Evolutionary conservation across 1,284 basidiomycete species (phyloP), one percentile per base, ranked within the genome.

Genomic region (Ustilago sp.): DNA sequence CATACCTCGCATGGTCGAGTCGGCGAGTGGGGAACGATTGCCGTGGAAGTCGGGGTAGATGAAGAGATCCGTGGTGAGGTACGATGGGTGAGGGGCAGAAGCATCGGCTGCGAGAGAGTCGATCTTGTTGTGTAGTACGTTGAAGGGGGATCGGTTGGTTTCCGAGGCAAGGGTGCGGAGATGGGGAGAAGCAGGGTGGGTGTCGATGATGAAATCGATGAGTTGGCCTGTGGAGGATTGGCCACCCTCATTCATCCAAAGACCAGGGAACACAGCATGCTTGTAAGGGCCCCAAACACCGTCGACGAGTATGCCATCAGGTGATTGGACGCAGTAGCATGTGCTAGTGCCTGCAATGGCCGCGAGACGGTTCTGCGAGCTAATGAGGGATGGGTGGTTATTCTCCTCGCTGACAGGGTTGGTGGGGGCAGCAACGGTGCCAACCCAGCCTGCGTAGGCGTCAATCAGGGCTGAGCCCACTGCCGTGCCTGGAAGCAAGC

Each of bases 371-470:
- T 93, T 91, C 48, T 79, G 71, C 31, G 82, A 77, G 55, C 70
- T 77, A 43, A 71, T 56, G 36, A 85, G 73, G 23, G 74, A 67
- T 6, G 78, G 60, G 3, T 86, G 80, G 87, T 87, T 63, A 28
- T 73, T 83, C 31, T 90, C 90, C 38, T 90, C 87, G 9, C 60
- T 59, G 5, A 72, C 58, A 5, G 66, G 55, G 32, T 87, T 83
- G 48, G 88, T 90, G 74, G 91, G 88, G 8, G 95, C 95, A 8
- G 93, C 96, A 43, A 98, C 91, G 0, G 96, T 98, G 19, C 97
- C 96, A 80, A 99, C 89, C 96, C 96, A 99, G n/a, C 96, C 96
- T 2, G 96, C 94, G 86, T 98, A 98, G 90, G 95, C 96, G 82
- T 99, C 96, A 81, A 99, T 98, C 53, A 99, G 90, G 28, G 91